Conservation (phyloP, 176 grass and related monocot genomes). For the Microstegium vimineum region DNA sequence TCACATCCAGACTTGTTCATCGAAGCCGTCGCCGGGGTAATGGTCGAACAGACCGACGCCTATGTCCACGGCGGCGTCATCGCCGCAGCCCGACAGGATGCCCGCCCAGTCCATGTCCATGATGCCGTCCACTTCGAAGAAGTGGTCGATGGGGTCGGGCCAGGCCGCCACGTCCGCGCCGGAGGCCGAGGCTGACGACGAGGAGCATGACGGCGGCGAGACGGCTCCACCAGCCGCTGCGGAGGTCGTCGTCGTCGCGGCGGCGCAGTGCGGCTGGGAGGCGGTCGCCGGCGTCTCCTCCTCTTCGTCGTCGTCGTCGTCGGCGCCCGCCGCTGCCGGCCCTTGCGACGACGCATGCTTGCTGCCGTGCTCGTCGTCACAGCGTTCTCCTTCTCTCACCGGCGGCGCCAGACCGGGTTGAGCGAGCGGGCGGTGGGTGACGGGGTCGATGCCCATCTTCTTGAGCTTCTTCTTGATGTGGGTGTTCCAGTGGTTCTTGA, state of each 20-base stretch:
- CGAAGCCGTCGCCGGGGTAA: slow-evolving; percentile 33
- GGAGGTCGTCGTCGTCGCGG: neutral
- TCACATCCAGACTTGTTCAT: slow-evolving; percentile 56
- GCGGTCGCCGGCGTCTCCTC: neutral
- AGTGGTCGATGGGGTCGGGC: slow-evolving; percentile 45
- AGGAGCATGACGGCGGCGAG: slow-evolving; percentile 41
- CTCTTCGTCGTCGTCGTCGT: neutral
- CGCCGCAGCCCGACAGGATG: slow-evolving; percentile 38
- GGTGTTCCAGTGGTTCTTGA: slow-evolving; percentile 99
- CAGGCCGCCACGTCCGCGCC: slow-evolving; percentile 41
- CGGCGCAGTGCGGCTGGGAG: neutral
- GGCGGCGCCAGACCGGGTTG: too few species aligned
- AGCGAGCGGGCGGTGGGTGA: slow-evolving; percentile 72
- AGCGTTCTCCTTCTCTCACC: neutral
- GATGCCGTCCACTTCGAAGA: slow-evolving; percentile 57
- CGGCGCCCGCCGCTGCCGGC: neutral
- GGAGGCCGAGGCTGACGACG: too few species aligned
- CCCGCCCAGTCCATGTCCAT: slow-evolving; percentile 54
- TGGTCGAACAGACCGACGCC: slow-evolving; percentile 36
- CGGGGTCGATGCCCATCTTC: slow-evolving; percentile 82
- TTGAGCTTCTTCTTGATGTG: slow-evolving; percentile 98
- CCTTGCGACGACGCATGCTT: neutral
- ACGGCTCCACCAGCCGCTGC: slow-evolving; percentile 5
- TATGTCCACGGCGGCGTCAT: too few species aligned
- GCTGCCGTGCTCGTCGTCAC: neutral